Evolutionary conservation across 2,329 filamentous ascomycete species (phyloP).

Genomic region (Ophiostoma sp.): DNA sequence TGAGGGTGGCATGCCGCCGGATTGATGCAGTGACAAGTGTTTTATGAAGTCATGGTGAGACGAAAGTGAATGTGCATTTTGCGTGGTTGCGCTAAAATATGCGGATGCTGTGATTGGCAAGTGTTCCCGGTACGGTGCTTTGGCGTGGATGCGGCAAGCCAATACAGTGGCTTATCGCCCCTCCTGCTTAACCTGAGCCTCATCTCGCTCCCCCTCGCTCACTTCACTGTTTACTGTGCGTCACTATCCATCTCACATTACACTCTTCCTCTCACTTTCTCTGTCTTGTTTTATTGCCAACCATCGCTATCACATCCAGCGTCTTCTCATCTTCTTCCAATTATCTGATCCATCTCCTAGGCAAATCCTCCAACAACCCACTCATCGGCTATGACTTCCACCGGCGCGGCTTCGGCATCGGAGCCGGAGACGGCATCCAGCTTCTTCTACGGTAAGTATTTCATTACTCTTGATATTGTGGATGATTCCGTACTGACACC

Average conservation of each 20-base stretch:
- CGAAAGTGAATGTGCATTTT: not conserved
- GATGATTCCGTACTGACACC: not conserved
- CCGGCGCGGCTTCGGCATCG: constrained; percentile 17
- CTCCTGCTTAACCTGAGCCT: not conserved
- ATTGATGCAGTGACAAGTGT: not conserved
- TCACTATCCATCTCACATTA: too few relatives aligned
- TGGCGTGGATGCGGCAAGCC: constrained; percentile 2
- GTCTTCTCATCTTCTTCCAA: too few relatives aligned
- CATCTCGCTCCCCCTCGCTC: not conserved
- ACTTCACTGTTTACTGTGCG: too few relatives aligned
- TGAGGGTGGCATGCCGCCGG: constrained; percentile 32
- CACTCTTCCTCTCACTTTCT: too few relatives aligned
- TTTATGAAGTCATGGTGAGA: not conserved
- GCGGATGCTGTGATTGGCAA: not conserved
- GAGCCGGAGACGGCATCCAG: constrained; percentile 31
- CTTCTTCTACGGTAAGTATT: constrained; percentile 52
- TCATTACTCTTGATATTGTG: not conserved
- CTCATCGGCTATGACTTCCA: not conserved
- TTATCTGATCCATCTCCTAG: too few relatives aligned
- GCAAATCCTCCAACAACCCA: not conserved
- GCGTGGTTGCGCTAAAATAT: not conserved
- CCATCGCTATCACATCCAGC: too few relatives aligned
- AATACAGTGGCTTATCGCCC: constrained; percentile 9
- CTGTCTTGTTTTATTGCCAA: too few relatives aligned
- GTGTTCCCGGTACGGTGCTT: constrained; percentile 27